Evolutionary conservation across 306 rosid genomes (phyloP).

Genomic region (Crotalaria pallida): DNA sequence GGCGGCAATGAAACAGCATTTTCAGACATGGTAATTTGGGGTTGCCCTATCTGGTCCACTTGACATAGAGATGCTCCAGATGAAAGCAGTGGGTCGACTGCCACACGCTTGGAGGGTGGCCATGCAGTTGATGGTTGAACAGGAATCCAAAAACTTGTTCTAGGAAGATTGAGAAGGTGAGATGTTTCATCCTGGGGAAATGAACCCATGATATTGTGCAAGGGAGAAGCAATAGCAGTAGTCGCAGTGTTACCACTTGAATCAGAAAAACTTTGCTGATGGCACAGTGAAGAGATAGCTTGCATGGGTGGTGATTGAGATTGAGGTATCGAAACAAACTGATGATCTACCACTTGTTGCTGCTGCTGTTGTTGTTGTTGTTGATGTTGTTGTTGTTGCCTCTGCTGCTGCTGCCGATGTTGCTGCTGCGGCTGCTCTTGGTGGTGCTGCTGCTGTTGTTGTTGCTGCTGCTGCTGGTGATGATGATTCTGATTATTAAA

Average conservation of each 20-base stretch:
- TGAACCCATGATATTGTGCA: constrained; percentile 70
- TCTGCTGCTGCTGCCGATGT: not conserved
- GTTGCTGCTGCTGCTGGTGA: constrained; percentile 35
- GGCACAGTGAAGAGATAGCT: constrained; percentile 58
- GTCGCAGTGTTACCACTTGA: constrained; percentile 59
- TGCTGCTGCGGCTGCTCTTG: not conserved
- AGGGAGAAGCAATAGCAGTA: constrained; percentile 59
- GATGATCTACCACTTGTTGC: constrained; percentile 53
- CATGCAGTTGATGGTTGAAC: constrained; percentile 52
- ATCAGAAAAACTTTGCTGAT: constrained; percentile 70
- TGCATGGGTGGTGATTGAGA: constrained; percentile 62
- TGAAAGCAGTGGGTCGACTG: constrained; percentile 71
- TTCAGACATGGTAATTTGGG: constrained; percentile 49
- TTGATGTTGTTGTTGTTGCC: not conserved
- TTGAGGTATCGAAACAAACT: constrained; percentile 60
- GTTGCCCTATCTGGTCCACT: constrained; percentile 62
- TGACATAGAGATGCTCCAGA: constrained; percentile 73
- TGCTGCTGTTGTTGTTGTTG: constrained; percentile 33
- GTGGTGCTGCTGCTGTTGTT: not conserved
- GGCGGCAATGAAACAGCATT: constrained; percentile 72
- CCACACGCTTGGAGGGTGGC: constrained; percentile 85
- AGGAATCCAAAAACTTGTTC: constrained; percentile 47
- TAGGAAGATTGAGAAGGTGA: constrained; percentile 58
- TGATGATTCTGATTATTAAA: constrained; percentile 32
- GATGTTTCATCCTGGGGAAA: constrained; percentile 74